Conservation (phyloP, 2,329 filamentous ascomycete species). For the Aspergillus arachidicola region DNA sequence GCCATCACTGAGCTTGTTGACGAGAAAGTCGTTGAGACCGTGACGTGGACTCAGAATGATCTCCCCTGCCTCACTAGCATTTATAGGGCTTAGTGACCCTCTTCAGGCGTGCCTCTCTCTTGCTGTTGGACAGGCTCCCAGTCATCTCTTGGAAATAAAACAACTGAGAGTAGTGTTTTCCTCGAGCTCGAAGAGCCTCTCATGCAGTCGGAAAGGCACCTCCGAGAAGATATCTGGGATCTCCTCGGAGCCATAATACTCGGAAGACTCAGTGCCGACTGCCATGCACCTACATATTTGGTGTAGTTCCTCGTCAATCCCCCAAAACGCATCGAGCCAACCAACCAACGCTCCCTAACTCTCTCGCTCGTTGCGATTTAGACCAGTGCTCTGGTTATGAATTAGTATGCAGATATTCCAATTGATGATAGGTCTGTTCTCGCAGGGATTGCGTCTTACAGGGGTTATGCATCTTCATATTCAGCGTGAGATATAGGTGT, state of each 20-base stretch:
- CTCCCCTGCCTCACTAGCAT: constrained; percentile 81
- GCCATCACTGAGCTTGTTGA: constrained; percentile 94
- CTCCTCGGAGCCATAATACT: not conserved
- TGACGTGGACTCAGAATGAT: constrained; percentile 78
- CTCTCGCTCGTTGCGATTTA: not conserved
- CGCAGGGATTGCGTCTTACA: not conserved
- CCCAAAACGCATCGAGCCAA: not conserved
- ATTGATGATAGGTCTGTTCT: not conserved
- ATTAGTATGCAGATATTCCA: not conserved
- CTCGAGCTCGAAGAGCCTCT: not conserved
- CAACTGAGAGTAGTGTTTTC: not conserved
- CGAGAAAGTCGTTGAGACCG: constrained; percentile 81
- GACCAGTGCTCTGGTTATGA: not conserved
- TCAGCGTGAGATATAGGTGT: not conserved
- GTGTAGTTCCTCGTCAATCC: not conserved
- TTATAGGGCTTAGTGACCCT: constrained; percentile 24
- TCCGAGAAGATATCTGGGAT: not conserved
- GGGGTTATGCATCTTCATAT: not conserved
- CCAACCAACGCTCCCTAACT: not conserved
- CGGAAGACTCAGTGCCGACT: not conserved
- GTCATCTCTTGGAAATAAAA: not conserved
- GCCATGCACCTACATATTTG: not conserved
- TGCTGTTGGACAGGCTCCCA: not conserved
- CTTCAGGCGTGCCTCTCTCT: constrained; percentile 71
- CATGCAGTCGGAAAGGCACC: not conserved